A percentile compares a stretch with the other conserved stretches of the same genome.
phyloP scores from a whole-genome alignment of 1,284 basidiomycete species.

The Pseudozyma sp. region DNA sequence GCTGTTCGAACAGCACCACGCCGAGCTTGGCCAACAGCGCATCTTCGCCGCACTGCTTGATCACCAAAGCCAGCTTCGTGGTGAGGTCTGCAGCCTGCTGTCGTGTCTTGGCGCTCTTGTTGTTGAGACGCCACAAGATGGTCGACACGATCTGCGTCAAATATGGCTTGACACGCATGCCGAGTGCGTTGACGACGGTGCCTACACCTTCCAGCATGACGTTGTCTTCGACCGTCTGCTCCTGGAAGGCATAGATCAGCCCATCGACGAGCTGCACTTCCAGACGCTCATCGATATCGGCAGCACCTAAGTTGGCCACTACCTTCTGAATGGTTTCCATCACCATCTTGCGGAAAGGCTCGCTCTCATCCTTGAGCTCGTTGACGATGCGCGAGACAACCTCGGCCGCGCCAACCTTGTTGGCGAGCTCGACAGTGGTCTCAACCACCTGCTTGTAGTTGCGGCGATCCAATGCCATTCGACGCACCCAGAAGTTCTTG shows the following conservation, averaged over 20 bases:
- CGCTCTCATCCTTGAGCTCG: conserved; percentile 83
- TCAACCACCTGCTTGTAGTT: conserved; percentile 98
- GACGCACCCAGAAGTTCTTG: conserved; percentile 93
- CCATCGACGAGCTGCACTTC: conserved; percentile 96
- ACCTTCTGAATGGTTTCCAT: conserved; percentile 99
- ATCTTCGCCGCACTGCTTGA: conserved; percentile 98
- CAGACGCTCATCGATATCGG: conserved; percentile 94
- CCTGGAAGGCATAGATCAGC: conserved; percentile 99
- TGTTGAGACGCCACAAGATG: conserved; percentile 97
- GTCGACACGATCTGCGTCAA: conserved; percentile 99
- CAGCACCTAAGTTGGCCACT: conserved; percentile 88
- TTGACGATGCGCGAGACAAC: conserved; percentile 95
- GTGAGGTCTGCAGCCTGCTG: conserved; percentile 98
- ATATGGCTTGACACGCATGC: conserved; percentile 98
- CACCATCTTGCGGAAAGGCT: conserved; percentile 99
- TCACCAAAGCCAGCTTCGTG: conserved; percentile 91
- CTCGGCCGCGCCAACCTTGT: conserved; percentile 95
- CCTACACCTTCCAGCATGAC: conserved; percentile 99
- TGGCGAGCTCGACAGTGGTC: conserved; percentile 96
- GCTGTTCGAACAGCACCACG: conserved; percentile 95
- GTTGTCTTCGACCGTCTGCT: conserved; percentile 97
- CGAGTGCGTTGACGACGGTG: conserved; percentile 94
- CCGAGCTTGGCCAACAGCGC: conserved; percentile 94
- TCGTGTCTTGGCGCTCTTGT: conserved; percentile 98
- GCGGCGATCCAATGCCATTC: conserved; percentile 95